Base-by-base conservation (phyloP, 768 basidiomycete species). In the Pleurotus cornucopiae region DNA sequence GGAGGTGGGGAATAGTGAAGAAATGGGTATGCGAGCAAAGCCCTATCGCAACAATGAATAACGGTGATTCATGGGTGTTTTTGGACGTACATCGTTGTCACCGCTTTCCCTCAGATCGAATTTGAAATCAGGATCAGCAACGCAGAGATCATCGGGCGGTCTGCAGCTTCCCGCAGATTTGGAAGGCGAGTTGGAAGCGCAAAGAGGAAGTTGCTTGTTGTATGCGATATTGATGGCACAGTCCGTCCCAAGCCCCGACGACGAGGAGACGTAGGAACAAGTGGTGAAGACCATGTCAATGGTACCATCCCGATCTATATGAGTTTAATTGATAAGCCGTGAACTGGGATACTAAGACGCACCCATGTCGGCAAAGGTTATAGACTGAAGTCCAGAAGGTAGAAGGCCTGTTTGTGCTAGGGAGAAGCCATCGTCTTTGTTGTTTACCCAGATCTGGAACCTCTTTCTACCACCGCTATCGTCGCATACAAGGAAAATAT, bases 321-420 rank as follows among this genome's bases (percentile, higher is more conserved):
- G 7, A 9, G 1, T 40, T n/a, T 46, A 30, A 54, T 5, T 18
- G 52, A 51, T 14, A 47, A n/a, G 4, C 57, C 30, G 26, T 21
- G 40, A 20, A 16, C 6, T 23, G 25, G 6, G 12, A 44, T 20
- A 13, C 14, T 16, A 34, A 13, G 12, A 40, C 76, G 56, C 64
- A 92, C 94, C 90, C 61, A 98, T 81, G 61, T 99, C 96, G 40
- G 89, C 94, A 62, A 99, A 98, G 0, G 88, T 81, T 23, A 98
- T 81, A 0, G 85, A 73, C 60, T 91, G 93, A 3, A 84, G 77
- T 0, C 90, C 94, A 25, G 76, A 60, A 2, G 97, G 97, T 14
- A 98, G 76, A 11, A 73, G 61, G 5, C 86, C 88, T 52, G 81
- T 71, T 56, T 84, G 83, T 0, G 85, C 83, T 2, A 95, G 76